Evolutionary conservation across 495 filamentous ascomycete genomes (phyloP), one percentile per base, ranked within the genome.

Genomic region (Peziza echinospora): DNA sequence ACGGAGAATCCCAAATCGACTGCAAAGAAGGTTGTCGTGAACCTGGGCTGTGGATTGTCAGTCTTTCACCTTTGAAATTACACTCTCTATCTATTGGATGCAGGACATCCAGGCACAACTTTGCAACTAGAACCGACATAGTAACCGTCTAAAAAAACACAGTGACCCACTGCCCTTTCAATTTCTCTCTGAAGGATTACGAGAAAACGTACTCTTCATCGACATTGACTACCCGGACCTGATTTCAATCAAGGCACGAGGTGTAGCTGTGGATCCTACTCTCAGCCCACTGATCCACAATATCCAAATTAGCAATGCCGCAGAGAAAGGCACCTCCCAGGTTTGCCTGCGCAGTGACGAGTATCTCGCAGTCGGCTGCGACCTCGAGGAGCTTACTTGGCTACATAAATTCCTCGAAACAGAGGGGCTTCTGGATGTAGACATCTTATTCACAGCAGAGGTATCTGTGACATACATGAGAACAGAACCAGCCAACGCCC

Each of bases 381-480:
- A 93, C 64, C 64, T 93, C 40, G 69, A 77, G 34, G 69, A 84
- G 43, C 62, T 83, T 3, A 50, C 61, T 16, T 65, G 61, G 22
- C 65, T 93, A 6, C 63, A 74, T 39, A 50, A 63, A 17, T 64
- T 73, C 19, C 61, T 93, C 26, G 66, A 63, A 19, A 57, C 50
- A 4, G 65, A 75, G 34, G 49, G 80, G 17, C 65, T 77, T 24
- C 57, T 76, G 24, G 64, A 69, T 2, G 76, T 71, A 49, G 62
- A 67, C 8, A 66, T 93, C 9, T 71, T 93, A 45, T 89, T 84
- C 55, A 71, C 80, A 3, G 84, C 84, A 0, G 87, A 93, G 61
- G 85, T 93, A 5, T 91, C 84, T 5, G 68, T 92, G 25, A 85
- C 85, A 1, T 93, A 93, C 53, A 93, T 93, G 85, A 74, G 84